Evolutionary conservation across 345 rosid genomes (phyloP), one percentile per base, ranked within the genome.

Genomic region (Noccaea caerulescens): DNA sequence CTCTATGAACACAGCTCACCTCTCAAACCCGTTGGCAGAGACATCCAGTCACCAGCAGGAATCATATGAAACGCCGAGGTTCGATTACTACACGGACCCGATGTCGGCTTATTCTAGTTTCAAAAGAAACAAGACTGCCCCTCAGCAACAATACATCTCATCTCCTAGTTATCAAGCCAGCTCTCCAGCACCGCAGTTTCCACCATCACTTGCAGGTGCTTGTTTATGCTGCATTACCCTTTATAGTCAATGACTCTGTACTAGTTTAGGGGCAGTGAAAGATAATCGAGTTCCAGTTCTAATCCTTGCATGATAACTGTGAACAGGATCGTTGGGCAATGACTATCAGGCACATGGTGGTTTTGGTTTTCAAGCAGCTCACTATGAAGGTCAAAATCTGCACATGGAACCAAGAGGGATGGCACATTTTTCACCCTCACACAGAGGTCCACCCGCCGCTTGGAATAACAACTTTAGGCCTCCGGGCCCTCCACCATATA

Each of bases 81-180:
- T 88, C 63, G 96, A 86, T 80, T 90, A 76, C 69, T 90, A 90
- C 69, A 90, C 93, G 0, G 88, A 93, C 30, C 92, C 98, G 3
- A 82, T 83, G 87, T 77, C 93, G 6, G 93, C 98, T 54, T 90
- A 83, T 67, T 86, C 96, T 75, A 81, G 82, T 64, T 75, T 81
- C 79, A 85, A 73, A 76, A 81, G 80, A 73, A 74, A 43, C 69
- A 68, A 75, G 38, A 58, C 30, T 27, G 30, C 61, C 32, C 75
- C 72, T 65, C 55, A 61, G 39, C 85, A 77, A 45, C 63, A 63
- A 43, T 54, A 72, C 71, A 47, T 33, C 18, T 58, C 72, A 13
- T 75, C 84, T 56, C 74, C 82, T 34, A 65, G 47, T 65, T 6
- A 68, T 68, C 67, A 71, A 30, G 44, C 8, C 23, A 59, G 46